These are phyloP conservation scores for Gamarada debralockiae DNA, from an alignment of 495 filamentous ascomycete genomes.

Conservation along the genomic window DNA sequence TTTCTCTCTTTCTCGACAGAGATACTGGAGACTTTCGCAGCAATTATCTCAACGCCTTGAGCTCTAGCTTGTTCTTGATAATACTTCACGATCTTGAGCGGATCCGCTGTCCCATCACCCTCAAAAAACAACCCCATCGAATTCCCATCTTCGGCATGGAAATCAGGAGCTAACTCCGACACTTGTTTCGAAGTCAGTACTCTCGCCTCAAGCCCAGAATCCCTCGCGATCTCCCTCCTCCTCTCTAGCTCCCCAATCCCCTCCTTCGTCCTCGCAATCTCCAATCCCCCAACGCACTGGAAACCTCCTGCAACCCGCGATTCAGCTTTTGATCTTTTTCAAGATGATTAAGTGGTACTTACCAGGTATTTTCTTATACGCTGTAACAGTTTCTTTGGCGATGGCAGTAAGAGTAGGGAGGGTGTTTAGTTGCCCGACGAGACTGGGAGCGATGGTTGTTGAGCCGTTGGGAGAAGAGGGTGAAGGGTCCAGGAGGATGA, in stretches of 20 bases:
- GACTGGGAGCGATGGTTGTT: neutral
- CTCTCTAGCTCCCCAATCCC: neutral
- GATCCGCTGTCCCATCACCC: neutral
- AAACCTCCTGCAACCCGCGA: neutral
- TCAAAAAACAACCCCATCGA: neutral
- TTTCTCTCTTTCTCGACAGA: neutral
- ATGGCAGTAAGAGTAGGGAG: neutral
- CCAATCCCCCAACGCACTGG: neutral
- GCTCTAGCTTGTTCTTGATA: neutral
- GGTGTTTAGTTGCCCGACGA: neutral
- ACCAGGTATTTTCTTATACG: neutral
- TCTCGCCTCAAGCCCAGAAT: neutral
- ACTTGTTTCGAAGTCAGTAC: neutral
- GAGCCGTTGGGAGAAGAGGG: neutral
- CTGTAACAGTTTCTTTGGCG: neutral
- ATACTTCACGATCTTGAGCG: neutral
- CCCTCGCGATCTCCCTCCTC: neutral
- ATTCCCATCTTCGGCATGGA: neutral
- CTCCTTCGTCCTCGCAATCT: neutral
- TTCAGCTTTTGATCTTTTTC: neutral
- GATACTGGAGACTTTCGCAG: neutral
- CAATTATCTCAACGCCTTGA: neutral
- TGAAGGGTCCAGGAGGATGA: neutral
- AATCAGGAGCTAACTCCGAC: neutral
- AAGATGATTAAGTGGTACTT: no score